Evolutionary conservation across 1,139 yeast species (phyloP).

Genomic region (Scheffersomyces quercinus): DNA sequence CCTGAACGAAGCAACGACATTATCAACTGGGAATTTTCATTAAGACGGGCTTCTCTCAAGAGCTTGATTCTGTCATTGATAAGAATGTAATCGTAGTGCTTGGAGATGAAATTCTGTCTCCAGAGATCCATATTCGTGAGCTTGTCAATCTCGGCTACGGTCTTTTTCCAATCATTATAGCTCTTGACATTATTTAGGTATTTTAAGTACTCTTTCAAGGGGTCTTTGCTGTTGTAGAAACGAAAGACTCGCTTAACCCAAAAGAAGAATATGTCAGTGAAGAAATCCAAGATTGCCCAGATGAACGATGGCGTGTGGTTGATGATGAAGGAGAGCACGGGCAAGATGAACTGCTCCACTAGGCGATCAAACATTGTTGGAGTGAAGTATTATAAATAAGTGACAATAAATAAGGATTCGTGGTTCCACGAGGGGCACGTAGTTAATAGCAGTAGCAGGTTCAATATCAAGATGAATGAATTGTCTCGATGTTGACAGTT

Average conservation of each 20-base stretch:
- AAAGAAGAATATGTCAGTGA: constrained; percentile 58
- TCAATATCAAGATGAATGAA: no score
- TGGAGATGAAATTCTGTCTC: constrained; percentile 84
- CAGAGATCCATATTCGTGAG: constrained; percentile 72
- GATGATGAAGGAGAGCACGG: constrained; percentile 24
- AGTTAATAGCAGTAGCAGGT: no score
- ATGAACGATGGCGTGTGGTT: constrained; percentile 61
- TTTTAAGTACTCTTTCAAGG: constrained; percentile 40
- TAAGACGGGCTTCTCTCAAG: constrained; percentile 60
- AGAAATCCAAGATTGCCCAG: constrained; percentile 62
- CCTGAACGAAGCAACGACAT: constrained; percentile 81
- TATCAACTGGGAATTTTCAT: constrained; percentile 57
- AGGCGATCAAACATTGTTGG: background rate
- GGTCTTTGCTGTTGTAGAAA: constrained; percentile 40
- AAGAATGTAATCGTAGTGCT: constrained; percentile 79
- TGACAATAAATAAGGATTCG: no score
- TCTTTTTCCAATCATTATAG: constrained; percentile 62
- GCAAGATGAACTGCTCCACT: constrained; percentile 16
- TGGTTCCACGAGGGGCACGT: no score
- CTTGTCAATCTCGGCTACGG: constrained; percentile 61
- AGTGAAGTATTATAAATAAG: no score
- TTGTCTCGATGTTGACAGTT: no score
- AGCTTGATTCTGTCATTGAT: constrained; percentile 72
- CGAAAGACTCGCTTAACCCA: constrained; percentile 52
- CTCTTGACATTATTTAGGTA: constrained; percentile 43